phyloP scores from a whole-genome alignment of 192 early-diverging fungal genomes.

The Diversispora eburnea region DNA sequence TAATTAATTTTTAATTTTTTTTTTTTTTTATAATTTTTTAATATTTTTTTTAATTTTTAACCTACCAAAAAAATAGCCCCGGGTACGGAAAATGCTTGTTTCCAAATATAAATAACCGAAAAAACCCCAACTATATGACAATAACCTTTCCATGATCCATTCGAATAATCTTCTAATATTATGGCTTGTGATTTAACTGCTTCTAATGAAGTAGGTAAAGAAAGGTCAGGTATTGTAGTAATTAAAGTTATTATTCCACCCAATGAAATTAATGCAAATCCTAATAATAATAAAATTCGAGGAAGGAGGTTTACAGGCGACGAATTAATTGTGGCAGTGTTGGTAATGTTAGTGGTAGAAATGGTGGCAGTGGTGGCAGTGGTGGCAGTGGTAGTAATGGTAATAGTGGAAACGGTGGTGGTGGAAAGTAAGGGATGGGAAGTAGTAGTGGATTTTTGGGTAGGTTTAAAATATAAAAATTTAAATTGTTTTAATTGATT shows the following conservation, averaged over 20 bases:
- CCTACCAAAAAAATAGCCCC: constrained; percentile 51
- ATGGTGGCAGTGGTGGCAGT: too few relatives aligned
- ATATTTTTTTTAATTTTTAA: not conserved
- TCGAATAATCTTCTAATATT: constrained; percentile 43
- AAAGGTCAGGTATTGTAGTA: constrained; percentile 35
- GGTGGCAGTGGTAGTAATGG: too few relatives aligned
- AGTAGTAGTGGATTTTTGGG: too few relatives aligned
- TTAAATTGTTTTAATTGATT: too few relatives aligned
- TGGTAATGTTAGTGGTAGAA: too few relatives aligned
- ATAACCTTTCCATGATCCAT: constrained; percentile 41
- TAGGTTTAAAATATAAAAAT: too few relatives aligned
- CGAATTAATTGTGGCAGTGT: too few relatives aligned
- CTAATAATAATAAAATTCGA: constrained; percentile 32
- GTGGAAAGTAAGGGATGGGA: too few relatives aligned
- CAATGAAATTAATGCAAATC: constrained; percentile 32
- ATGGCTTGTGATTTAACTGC: constrained; percentile 46
- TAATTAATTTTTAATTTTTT: constrained; percentile 15
- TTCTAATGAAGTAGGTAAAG: constrained; percentile 47
- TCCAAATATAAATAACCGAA: constrained; percentile 50
- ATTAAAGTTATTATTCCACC: constrained; percentile 33
- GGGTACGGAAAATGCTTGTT: constrained; percentile 56
- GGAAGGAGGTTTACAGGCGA: constrained; percentile 30
- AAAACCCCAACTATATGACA: constrained; percentile 41
- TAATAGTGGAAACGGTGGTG: too few relatives aligned
- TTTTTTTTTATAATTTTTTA: not conserved